A percentile compares a stretch with the other conserved stretches of the same genome.
Evolutionary conservation across 495 filamentous ascomycete species (phyloP).

Genomic region (Lasiosphaeria hispida): DNA sequence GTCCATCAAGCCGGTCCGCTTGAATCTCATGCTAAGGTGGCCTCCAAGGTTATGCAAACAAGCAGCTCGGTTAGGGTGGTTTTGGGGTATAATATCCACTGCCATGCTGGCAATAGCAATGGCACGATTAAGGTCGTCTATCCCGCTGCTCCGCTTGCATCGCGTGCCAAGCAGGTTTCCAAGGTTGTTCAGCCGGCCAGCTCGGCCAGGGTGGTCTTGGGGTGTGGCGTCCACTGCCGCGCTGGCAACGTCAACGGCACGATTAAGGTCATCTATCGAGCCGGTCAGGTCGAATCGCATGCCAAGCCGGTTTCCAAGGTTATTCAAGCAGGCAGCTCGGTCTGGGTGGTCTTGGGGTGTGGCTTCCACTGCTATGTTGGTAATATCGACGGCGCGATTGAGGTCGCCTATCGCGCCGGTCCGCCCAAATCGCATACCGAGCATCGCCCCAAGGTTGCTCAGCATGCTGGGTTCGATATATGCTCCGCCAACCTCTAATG

Average conservation of each 20-base stretch:
- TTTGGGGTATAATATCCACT: neutral
- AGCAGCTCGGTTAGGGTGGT: too few relatives aligned
- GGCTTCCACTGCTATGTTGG: too few relatives aligned
- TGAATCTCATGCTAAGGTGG: too few relatives aligned
- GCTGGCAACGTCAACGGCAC: too few relatives aligned
- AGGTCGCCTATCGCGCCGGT: slow-evolving; percentile 2
- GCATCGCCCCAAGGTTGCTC: slow-evolving; percentile 3
- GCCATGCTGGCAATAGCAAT: neutral
- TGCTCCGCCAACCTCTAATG: neutral
- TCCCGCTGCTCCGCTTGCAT: neutral
- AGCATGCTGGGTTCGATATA: neutral
- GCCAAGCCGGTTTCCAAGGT: neutral
- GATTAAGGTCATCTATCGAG: neutral
- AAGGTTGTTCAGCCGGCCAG: neutral
- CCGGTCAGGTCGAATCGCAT: neutral
- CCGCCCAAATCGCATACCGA: slow-evolving; percentile 1
- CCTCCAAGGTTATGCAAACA: too few relatives aligned
- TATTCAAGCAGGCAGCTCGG: slow-evolving; percentile 4
- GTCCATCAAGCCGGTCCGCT: too few relatives aligned
- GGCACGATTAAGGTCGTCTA: neutral
- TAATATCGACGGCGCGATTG: neutral
- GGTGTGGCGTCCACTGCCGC: neutral
- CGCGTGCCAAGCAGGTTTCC: neutral
- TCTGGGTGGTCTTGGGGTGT: slow-evolving; percentile 4
- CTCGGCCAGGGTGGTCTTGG: neutral